Percentiles rank a stretch among this genome's conserved stretches.
Evolutionary conservation across 352 stramenopile genomes (phyloP).

Genomic region (Globisporangium alternatum): DNA sequence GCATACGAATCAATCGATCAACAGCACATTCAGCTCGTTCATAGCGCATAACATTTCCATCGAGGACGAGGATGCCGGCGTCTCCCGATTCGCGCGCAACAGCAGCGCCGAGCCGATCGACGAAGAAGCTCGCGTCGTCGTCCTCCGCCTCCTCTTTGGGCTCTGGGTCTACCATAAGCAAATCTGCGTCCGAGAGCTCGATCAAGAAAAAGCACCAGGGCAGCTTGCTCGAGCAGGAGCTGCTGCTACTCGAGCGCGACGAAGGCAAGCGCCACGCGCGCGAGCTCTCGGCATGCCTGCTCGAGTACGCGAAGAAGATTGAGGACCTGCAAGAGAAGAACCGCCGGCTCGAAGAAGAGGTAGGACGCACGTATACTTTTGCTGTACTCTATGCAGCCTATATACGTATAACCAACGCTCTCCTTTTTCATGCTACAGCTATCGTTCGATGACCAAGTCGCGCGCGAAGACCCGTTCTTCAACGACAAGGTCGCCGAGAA

Average conservation of each 20-base stretch:
- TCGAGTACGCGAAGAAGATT: conserved; percentile 77
- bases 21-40: neutral
- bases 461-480: conserved; percentile 71
- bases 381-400: neutral
- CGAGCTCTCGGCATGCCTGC: conserved; percentile 56
- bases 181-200: conserved; percentile 23
- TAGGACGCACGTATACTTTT: conserved; percentile 7
- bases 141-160: neutral
- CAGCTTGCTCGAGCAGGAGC: conserved; percentile 63
- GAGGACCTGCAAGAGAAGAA: conserved; percentile 78
- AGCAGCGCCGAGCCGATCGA: neutral
- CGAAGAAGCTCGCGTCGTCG: neutral
- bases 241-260: conserved; percentile 64
- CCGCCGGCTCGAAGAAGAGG: conserved; percentile 71
- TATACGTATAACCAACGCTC: neutral
- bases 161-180: conserved; percentile 5
- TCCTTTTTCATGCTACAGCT: conserved; percentile 29
- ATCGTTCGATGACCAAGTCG: conserved; percentile 68
- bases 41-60: neutral
- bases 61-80: conserved; percentile 8
- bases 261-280: conserved; percentile 72
- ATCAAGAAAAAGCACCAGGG: conserved; percentile 39
- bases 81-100: conserved; percentile 6
- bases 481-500: conserved; percentile 73
- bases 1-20: neutral